Conservation (phyloP, 805 yeast genomes). For the Lipomyces starkeyi region DNA sequence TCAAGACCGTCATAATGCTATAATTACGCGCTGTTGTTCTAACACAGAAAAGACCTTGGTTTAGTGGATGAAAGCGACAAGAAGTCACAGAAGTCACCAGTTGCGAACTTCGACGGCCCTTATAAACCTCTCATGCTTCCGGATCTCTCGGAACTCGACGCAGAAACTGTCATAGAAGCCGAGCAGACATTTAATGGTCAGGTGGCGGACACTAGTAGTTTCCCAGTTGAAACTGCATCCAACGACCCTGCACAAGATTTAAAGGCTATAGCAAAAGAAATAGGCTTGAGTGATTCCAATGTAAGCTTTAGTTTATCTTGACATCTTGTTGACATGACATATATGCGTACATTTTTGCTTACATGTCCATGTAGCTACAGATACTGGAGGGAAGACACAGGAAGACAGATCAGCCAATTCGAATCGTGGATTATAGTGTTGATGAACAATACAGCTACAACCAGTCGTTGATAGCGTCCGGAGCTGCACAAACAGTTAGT, state of each 20-base stretch:
- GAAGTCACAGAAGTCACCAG: neutral
- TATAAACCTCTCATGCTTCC: slow-evolving; percentile 13
- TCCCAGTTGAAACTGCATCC: slow-evolving; percentile 5
- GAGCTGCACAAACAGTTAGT: slow-evolving; percentile 45
- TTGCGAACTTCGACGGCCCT: neutral
- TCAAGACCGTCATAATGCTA: neutral
- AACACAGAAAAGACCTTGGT: slow-evolving; percentile 6
- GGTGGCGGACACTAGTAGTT: slow-evolving; percentile 10
- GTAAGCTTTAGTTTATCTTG: neutral
- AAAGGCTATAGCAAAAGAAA: slow-evolving; percentile 20
- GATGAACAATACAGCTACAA: slow-evolving; percentile 50
- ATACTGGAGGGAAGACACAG: slow-evolving; percentile 34
- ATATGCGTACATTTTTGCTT: neutral
- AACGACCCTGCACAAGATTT: neutral
- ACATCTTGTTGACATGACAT: neutral
- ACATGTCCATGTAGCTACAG: slow-evolving; percentile 15
- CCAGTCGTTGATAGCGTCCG: slow-evolving; percentile 44
- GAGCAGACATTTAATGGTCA: neutral
- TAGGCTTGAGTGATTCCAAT: slow-evolving; percentile 21
- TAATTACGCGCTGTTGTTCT: neutral
- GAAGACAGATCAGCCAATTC: slow-evolving; percentile 26
- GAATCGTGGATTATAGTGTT: slow-evolving; percentile 49
- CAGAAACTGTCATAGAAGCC: neutral
- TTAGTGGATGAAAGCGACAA: slow-evolving; percentile 6
- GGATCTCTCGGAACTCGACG: neutral